Base-by-base conservation (phyloP, 164 flowering plant species). In the Taxillus chinensis region DNA sequence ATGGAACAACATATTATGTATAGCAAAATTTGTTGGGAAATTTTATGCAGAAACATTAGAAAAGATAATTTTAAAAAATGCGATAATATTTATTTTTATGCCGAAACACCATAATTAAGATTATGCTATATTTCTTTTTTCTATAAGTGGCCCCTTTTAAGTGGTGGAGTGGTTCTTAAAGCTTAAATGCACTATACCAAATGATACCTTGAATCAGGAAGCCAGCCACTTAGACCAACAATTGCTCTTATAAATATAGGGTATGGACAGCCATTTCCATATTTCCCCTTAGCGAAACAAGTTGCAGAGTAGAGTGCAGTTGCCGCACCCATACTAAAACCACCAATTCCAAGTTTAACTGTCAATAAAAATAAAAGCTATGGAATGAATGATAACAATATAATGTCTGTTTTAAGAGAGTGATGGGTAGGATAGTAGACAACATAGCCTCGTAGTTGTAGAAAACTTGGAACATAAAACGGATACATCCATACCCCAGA, bases 241-340 rank as follows among this genome's bases (percentile, higher is more conserved):
- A 87, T 77, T 45, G 88, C 87, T 66, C 86, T 82, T 61, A 95
- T 62, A 73, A 82, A 78, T 75, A 89, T 57, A 27, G 77, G 77
- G 75, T 91, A 95, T 3, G 77, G 79, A 59, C 64, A 78, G 37
- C 96, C 95, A 71, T 86, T 91, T 60, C 85, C 87, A 67, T 80
- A 89, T 72, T 75, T 84, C 13, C 96, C 97, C 45, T 74, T 75
- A 45, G 84, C 81, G 69, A 59, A 86, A 69, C 96, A 89, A 57
- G 90, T 87, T 45, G 95, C 97, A 50, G 97, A 90, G 70, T 95
- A 86, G 41, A 95, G 82, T 13, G 97, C 91, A 42, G 76, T 79
- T 54, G 99, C 95, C 68, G 92, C 96, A 61, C 99, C 99, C 96
- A 91, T 91, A 55, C 96, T 89, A 80, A 95, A 95, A 60, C 99